Percentiles rank a stretch among this genome's conserved stretches.
These are phyloP conservation scores for Tulasnella sp. DNA, from an alignment of 768 basidiomycete genomes.

Conservation along the genomic window DNA sequence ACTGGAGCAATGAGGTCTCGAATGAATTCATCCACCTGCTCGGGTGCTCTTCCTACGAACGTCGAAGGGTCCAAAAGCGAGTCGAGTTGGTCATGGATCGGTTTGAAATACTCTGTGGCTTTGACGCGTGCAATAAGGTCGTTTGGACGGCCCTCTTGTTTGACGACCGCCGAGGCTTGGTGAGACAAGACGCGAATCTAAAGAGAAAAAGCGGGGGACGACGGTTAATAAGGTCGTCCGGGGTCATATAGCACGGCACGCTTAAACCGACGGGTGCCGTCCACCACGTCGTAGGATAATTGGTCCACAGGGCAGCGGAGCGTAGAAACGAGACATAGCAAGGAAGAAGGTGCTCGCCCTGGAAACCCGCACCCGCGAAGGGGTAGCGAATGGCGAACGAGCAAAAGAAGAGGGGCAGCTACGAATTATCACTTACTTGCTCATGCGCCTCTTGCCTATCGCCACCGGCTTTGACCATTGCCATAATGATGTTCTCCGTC, in stretches of 20 bases:
- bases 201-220: constrained; percentile 1
- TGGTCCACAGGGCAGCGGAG: constrained; percentile 29
- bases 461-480: constrained; percentile 85
- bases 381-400: too few relatives aligned
- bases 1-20: constrained; percentile 81
- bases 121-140: constrained; percentile 85
- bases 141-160: constrained; percentile 87
- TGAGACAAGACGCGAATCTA: constrained; percentile 69
- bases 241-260: constrained; percentile 15
- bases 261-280: neutral
- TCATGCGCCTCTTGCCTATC: constrained; percentile 97
- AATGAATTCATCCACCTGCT: constrained; percentile 87
- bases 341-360: too few relatives aligned
- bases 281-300: neutral
- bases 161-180: constrained; percentile 88
- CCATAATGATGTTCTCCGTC: constrained; percentile 99
- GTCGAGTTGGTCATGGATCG: constrained; percentile 71
- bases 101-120: constrained; percentile 73
- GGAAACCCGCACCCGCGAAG: too few relatives aligned
- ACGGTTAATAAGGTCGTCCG: constrained; percentile 16
- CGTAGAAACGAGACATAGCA: too few relatives aligned
- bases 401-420: too few relatives aligned
- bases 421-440: constrained; percentile 73
- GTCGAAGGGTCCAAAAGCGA: constrained; percentile 68
- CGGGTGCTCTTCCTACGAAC: constrained; percentile 87